phyloP scores from a whole-genome alignment of 345 rosid genomes.

The Zanthoxylum bungeanum region DNA sequence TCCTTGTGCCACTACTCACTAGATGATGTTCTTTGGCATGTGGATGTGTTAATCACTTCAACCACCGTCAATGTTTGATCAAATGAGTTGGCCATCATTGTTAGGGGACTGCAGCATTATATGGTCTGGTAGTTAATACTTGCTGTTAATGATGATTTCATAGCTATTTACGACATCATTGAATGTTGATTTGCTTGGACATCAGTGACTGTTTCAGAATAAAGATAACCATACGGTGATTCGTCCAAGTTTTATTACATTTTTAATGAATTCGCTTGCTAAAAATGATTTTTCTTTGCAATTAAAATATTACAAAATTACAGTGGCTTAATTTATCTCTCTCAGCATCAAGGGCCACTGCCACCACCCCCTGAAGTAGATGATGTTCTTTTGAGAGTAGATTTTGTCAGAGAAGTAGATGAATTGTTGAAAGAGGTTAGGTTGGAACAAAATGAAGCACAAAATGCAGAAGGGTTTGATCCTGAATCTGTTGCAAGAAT shows the following conservation, averaged over 20 bases:
- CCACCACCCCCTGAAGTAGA: conserved; percentile 56
- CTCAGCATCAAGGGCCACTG: conserved; percentile 73
- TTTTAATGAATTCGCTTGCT: background rate
- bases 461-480: conserved; percentile 49
- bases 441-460: conserved; percentile 43
- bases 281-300: background rate
- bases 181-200: background rate
- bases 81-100: background rate
- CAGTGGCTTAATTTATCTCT: background rate
- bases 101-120: background rate
- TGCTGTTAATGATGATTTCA: background rate
- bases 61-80: background rate
- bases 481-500: conserved; percentile 70
- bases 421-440: conserved; percentile 76
- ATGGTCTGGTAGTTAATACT: background rate
- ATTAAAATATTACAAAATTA: background rate
- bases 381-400: conserved; percentile 67
- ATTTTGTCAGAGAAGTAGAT: conserved; percentile 87
- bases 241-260: background rate
- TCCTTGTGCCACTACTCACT: background rate
- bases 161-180: background rate
- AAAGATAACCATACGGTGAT: background rate
- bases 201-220: background rate
- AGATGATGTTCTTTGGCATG: too few species aligned
- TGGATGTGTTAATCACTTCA: background rate